phyloP scores from a whole-genome alignment of 2,329 filamentous ascomycete genomes.

The Aspergillus phoenicis region DNA sequence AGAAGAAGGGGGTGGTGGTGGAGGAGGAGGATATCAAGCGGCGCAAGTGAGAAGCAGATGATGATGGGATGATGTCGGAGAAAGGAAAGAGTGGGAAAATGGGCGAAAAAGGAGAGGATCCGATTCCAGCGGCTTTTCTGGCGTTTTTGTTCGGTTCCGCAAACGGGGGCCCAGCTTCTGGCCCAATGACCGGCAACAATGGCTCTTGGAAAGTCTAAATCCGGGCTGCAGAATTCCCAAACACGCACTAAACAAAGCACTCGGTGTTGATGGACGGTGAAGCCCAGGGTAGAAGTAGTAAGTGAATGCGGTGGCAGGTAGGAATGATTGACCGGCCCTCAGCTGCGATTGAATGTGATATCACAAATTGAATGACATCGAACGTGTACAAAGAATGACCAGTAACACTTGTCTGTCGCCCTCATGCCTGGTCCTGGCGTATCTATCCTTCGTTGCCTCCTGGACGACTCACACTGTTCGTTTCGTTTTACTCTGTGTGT shows the following conservation, averaged over 20 bases:
- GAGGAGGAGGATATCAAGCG: too few species aligned
- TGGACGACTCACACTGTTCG: neutral
- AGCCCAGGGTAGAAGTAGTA: neutral
- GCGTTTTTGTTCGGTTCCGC: constrained; percentile 4
- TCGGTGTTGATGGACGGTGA: neutral
- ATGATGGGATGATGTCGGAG: constrained; percentile 20
- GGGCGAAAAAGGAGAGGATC: constrained; percentile 9
- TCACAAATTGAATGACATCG: constrained; percentile 4
- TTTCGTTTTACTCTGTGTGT: too few species aligned
- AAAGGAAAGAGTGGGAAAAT: neutral
- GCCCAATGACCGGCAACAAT: neutral
- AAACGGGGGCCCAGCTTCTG: constrained; percentile 3
- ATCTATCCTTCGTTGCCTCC: constrained; percentile 2
- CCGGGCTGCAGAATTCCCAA: neutral
- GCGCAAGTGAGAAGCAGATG: constrained; percentile 49
- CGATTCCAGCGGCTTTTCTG: neutral
- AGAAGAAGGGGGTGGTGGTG: constrained; percentile 40
- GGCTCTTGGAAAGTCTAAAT: neutral
- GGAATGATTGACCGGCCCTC: neutral
- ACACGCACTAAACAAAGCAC: neutral
- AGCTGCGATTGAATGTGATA: neutral
- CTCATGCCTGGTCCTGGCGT: neutral
- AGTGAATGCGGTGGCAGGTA: constrained; percentile 12
- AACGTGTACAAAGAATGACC: constrained; percentile 4
- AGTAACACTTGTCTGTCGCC: neutral